Evolutionary conservation across 139 green algal genomes (phyloP).

Genomic region (Pseudopediastrum boryanum): DNA sequence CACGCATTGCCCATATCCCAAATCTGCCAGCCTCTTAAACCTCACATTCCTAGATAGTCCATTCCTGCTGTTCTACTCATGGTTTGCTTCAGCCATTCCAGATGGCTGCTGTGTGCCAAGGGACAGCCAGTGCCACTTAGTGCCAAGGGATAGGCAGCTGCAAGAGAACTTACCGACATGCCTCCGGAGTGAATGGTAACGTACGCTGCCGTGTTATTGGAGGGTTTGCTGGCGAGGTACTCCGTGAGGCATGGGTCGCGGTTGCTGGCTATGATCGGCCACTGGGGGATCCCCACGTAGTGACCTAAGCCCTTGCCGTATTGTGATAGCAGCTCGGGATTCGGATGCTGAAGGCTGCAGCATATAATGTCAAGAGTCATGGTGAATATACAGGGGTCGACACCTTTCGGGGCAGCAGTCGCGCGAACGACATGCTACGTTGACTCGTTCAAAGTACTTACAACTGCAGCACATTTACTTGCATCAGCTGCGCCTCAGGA

Average conservation of each 20-base stretch:
- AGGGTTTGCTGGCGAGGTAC: slow-evolving; percentile 43
- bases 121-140: too few species aligned
- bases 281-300: slow-evolving; percentile 50
- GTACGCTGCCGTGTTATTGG: slow-evolving; percentile 45
- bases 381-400: background rate
- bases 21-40: too few species aligned
- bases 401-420: background rate
- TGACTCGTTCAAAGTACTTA: slow-evolving; percentile 34
- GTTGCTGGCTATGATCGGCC: slow-evolving; percentile 54
- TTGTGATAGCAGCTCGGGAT: slow-evolving; percentile 39
- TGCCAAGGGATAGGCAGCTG: too few species aligned
- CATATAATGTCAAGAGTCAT: background rate
- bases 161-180: slow-evolving; percentile 33
- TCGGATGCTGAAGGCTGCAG: slow-evolving; percentile 59
- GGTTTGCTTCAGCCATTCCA: too few species aligned
- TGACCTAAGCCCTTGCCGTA: slow-evolving; percentile 24
- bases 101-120: too few species aligned
- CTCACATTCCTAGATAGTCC: too few species aligned
- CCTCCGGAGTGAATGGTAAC: slow-evolving; percentile 54
- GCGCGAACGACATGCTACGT: background rate
- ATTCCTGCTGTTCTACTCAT: too few species aligned
- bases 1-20: too few species aligned
- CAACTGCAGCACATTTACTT: slow-evolving; percentile 65
- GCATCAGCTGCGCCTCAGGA: slow-evolving; percentile 37
- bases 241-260: slow-evolving; percentile 66